Evolutionary conservation across 768 basidiomycete species (phyloP), one percentile per base, ranked within the genome.

Genomic region (Neoboletus brunneissimus): DNA sequence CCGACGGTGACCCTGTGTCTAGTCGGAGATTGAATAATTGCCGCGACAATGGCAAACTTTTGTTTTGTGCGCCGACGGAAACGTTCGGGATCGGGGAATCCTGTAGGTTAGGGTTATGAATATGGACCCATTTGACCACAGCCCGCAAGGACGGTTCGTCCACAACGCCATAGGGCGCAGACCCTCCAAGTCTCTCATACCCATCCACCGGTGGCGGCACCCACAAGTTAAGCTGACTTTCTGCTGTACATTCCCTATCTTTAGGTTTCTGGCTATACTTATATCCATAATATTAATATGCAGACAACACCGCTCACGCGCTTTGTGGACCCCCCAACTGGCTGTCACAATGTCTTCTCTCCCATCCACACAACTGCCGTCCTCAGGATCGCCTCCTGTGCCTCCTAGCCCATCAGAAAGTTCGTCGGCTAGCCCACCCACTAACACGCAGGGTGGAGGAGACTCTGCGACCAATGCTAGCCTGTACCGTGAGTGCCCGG

Each of bases 401-500:
- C 2, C 10, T 15, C 32, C 45, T 4, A 2, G 29, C 12, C 2
- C 3, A 4, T 18, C 57, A 15, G 5, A 44, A 23, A 32, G 23
- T n/a, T 4, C 35, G 7, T 3, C 50, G 4, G 3, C 34, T 16
- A 35, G 29, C 5, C 41, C 65, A 3, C 8, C 60, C 13, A 37
- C 41, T 23, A 15, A 55, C 7, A 34, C 41, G 11, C 25, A 25
- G 10, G 31, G 16, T 3, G 7, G 53, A 3, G 25, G n/a, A 13
- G 47, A 32, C n/a, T 31, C 62, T 7, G 49, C 64, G 2, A 38
- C 53, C 7, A 66, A 69, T 44, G 71, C 71, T 4, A 60, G 63
- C 20, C 31, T 71, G 51, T 71, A 71, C 48, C 48, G 69, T 71
- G 59, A 72, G 69, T 57, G 45, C 25, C 22, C 35, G 32, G 23